A percentile compares a stretch with the other conserved stretches of the same genome.
These are phyloP conservation scores for Venturia pyrina DNA, from an alignment of 2,329 filamentous ascomycete genomes.

Conservation along the genomic window DNA sequence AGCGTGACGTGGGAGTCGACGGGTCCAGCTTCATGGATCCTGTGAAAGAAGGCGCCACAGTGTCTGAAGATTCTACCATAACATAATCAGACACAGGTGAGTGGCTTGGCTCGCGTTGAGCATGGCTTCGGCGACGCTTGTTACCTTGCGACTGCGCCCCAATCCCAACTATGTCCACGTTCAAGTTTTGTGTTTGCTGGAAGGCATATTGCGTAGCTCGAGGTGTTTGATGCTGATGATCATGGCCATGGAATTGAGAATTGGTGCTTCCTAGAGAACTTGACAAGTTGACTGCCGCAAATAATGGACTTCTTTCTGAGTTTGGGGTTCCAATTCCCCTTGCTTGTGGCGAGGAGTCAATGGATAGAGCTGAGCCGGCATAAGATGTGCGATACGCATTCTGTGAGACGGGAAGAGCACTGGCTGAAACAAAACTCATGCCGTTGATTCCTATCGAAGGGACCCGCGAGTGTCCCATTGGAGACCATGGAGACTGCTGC, in stretches of 20 bases:
- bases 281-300: not conserved
- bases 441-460: not conserved
- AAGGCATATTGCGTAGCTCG: not conserved
- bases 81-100: constrained; percentile 6
- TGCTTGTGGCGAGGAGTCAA: constrained; percentile 5
- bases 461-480: not conserved
- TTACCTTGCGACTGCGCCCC: not conserved
- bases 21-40: not conserved
- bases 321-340: not conserved
- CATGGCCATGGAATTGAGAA: not conserved
- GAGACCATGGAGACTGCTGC: constrained; percentile 3
- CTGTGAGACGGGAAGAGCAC: not conserved
- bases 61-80: not conserved
- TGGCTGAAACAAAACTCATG: not conserved
- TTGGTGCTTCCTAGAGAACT: not conserved
- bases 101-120: constrained; percentile 1
- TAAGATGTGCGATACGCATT: not conserved
- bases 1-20: not conserved
- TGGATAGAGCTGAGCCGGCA: not conserved
- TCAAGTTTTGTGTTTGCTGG: not conserved
- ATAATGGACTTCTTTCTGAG: not conserved
- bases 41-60: not conserved
- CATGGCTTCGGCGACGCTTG: constrained; percentile 1
- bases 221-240: constrained; percentile 2
- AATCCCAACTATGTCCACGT: not conserved